Conservation (phyloP, 116 monocot species). For the Dioscorea cayenensis region DNA sequence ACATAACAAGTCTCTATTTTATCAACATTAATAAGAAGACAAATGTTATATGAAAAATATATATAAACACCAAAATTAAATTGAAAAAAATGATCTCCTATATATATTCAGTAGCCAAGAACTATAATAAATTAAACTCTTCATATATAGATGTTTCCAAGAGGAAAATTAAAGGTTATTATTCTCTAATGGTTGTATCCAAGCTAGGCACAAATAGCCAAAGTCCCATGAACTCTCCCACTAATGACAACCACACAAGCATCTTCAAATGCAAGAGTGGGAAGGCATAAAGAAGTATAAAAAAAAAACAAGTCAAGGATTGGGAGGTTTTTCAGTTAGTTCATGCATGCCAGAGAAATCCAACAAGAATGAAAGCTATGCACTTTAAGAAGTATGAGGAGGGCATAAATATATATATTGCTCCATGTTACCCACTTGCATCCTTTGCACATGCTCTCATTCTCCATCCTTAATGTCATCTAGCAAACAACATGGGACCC, state of each 20-base stretch:
- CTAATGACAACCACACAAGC: not conserved
- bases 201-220: too few species aligned
- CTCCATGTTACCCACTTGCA: conserved; percentile 3
- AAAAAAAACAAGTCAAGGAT: not conserved
- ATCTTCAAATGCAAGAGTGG: not conserved
- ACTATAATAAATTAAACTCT: too few species aligned
- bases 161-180: too few species aligned
- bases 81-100: too few species aligned
- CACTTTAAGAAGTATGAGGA: not conserved
- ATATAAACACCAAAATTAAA: too few species aligned
- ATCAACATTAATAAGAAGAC: too few species aligned
- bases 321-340: not conserved
- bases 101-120: too few species aligned
- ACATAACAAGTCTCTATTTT: too few species aligned
- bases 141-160: too few species aligned
- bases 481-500: not conserved
- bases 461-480: not conserved
- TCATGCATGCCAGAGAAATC: conserved; percentile 3
- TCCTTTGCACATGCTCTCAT: conserved; percentile 1
- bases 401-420: not conserved
- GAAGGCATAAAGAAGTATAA: not conserved
- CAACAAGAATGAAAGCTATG: not conserved
- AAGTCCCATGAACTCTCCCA: not conserved
- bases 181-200: not conserved
- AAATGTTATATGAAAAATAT: too few species aligned